Evolutionary conservation across 1,284 basidiomycete species (phyloP).

Genomic region (Farysia itapuensis): DNA sequence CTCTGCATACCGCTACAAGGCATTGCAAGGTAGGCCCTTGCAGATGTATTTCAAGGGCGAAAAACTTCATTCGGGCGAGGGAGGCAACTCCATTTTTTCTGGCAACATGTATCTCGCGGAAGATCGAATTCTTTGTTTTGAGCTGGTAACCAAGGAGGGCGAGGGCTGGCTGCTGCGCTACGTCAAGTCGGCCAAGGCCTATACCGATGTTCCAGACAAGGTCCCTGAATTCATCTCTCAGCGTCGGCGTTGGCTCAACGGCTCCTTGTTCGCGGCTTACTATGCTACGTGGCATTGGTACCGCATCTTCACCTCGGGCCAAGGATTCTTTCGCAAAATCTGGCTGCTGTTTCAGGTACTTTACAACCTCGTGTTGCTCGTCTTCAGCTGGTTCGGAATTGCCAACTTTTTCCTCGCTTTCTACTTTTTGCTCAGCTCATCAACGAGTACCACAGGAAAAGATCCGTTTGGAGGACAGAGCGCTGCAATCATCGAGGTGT

Average conservation of each 20-base stretch:
- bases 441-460: conserved; percentile 16
- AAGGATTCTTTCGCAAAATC: conserved; percentile 49
- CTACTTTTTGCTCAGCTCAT: conserved; percentile 44
- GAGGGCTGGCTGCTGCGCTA: conserved; percentile 54
- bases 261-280: conserved; percentile 51
- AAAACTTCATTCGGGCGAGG: conserved; percentile 64
- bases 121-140: conserved; percentile 56
- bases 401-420: conserved; percentile 53
- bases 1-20: conserved; percentile 77
- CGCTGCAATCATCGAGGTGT: conserved; percentile 48
- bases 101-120: conserved; percentile 58
- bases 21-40: conserved; percentile 78
- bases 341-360: conserved; percentile 52
- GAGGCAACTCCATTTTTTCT: conserved; percentile 51
- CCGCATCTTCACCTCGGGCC: conserved; percentile 53
- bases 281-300: conserved; percentile 53
- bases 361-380: conserved; percentile 49
- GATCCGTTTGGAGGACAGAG: conserved; percentile 37
- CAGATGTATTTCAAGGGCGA: conserved; percentile 92
- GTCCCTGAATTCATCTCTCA: conserved; percentile 56
- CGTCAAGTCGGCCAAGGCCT: conserved; percentile 54
- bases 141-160: conserved; percentile 60
- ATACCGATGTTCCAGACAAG: conserved; percentile 55
- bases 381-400: conserved; percentile 55
- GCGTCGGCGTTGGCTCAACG: conserved; percentile 56